Conservation (phyloP, 2,329 filamentous ascomycete genomes). For the Paraconiothyrium brasiliense region DNA sequence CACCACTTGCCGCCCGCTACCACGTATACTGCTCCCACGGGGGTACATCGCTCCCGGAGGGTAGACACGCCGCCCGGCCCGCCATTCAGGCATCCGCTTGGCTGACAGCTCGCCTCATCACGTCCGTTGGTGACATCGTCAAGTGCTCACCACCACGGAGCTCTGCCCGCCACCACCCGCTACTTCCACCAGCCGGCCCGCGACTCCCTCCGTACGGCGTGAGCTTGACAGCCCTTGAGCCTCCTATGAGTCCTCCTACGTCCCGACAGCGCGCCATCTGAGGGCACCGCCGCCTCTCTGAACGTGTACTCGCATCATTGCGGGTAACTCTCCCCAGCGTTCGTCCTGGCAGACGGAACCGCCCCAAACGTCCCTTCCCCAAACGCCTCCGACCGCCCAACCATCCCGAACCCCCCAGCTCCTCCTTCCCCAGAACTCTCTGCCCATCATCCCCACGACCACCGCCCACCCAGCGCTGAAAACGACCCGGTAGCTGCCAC, state of each 20-base stretch:
- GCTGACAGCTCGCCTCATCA: slow-evolving; percentile 15
- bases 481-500: slow-evolving; percentile 25
- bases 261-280: slow-evolving; percentile 22
- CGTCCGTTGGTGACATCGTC: slow-evolving; percentile 36
- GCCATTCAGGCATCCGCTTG: slow-evolving; percentile 8
- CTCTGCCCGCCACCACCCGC: slow-evolving; percentile 21
- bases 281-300: slow-evolving; percentile 34
- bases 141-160: slow-evolving; percentile 25
- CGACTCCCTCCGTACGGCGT: slow-evolving; percentile 1
- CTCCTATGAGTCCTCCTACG: slow-evolving; percentile 31
- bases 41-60: neutral
- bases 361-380: slow-evolving; percentile 65
- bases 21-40: neutral
- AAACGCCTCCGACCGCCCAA: slow-evolving; percentile 73
- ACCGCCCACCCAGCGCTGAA: slow-evolving; percentile 25
- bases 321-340: slow-evolving; percentile 44
- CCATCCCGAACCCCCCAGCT: slow-evolving; percentile 64
- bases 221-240: slow-evolving; percentile 19
- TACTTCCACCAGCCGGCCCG: slow-evolving; percentile 4
- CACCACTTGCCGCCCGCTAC: neutral
- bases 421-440: slow-evolving; percentile 53
- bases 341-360: slow-evolving; percentile 79
- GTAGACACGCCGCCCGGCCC: neutral
- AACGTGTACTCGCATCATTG: slow-evolving; percentile 40
- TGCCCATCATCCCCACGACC: slow-evolving; percentile 41